Evolutionary conservation across 2,329 filamentous ascomycete species (phyloP).

Genomic region (Trichoderma sp.): DNA sequence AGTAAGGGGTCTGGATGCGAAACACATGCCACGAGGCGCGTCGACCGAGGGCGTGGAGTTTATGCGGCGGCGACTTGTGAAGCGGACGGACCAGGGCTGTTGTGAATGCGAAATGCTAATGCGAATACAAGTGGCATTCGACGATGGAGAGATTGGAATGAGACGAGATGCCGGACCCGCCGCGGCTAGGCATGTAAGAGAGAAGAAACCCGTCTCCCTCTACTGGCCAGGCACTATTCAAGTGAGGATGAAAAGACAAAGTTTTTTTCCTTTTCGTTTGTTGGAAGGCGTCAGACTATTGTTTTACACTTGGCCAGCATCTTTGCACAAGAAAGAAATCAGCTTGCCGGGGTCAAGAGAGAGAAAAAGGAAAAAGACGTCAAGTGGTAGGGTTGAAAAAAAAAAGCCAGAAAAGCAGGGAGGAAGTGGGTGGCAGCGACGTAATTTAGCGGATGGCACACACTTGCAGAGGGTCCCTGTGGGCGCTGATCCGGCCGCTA

Average conservation of each 20-base stretch:
- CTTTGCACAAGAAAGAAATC: conserved; percentile 9
- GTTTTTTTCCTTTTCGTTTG: not conserved
- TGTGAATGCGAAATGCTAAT: not conserved
- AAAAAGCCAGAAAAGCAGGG: conserved; percentile 9
- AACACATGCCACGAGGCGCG: conserved; percentile 29
- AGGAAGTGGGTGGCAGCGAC: conserved; percentile 15
- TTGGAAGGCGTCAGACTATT: not conserved
- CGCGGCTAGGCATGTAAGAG: conserved; percentile 22
- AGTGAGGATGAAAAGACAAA: not conserved
- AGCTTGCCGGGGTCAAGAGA: not conserved
- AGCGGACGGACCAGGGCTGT: conserved; percentile 7
- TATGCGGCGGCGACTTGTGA: conserved; percentile 9
- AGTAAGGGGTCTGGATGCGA: conserved; percentile 22
- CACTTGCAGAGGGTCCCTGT: conserved; percentile 23
- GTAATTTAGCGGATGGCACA: conserved; percentile 25
- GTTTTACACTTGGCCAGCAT: not conserved
- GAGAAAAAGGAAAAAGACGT: conserved; percentile 3
- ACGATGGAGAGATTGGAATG: conserved; percentile 21
- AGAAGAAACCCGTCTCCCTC: not conserved
- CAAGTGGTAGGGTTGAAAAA: conserved; percentile 5
- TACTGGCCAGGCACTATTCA: not conserved
- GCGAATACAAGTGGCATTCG: conserved; percentile 2
- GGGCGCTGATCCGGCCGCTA: conserved; percentile 25
- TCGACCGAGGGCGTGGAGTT: conserved; percentile 6
- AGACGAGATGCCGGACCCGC: conserved; percentile 22